These are phyloP conservation scores for slime mould (Dictyostelium discoideum) DNA, from an alignment of 78 protist genomes.

Conservation along the genomic window DNA sequence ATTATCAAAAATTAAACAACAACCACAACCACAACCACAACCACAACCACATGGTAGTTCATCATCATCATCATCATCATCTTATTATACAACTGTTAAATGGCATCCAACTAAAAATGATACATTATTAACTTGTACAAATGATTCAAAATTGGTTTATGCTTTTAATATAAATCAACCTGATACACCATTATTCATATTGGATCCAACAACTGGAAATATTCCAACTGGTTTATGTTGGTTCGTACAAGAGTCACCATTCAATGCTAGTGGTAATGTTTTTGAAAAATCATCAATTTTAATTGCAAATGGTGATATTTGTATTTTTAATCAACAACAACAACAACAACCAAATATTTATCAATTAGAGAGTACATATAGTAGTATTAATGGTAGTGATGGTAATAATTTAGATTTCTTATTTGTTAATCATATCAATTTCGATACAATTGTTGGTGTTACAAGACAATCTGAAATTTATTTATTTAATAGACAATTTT, in stretches of 20 bases:
- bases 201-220: neutral
- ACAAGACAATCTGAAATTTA: conserved; percentile 19
- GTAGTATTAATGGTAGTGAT: neutral
- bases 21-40: neutral
- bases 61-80: too few relatives aligned
- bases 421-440: neutral
- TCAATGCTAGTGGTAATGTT: neutral
- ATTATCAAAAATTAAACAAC: neutral
- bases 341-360: neutral
- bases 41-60: neutral
- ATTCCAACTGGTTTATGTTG: neutral
- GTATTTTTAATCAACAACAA: neutral
- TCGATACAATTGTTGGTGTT: neutral
- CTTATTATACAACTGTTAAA: neutral
- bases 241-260: neutral
- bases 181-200: neutral
- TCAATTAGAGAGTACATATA: neutral
- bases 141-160: neutral
- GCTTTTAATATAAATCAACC: neutral
- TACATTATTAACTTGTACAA: neutral
- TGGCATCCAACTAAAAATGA: conserved; percentile 28
- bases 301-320: neutral
- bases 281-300: neutral
- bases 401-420: neutral
- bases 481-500: neutral